Conservation (phyloP, 768 basidiomycete species). For the Termitomyces sp. region DNA sequence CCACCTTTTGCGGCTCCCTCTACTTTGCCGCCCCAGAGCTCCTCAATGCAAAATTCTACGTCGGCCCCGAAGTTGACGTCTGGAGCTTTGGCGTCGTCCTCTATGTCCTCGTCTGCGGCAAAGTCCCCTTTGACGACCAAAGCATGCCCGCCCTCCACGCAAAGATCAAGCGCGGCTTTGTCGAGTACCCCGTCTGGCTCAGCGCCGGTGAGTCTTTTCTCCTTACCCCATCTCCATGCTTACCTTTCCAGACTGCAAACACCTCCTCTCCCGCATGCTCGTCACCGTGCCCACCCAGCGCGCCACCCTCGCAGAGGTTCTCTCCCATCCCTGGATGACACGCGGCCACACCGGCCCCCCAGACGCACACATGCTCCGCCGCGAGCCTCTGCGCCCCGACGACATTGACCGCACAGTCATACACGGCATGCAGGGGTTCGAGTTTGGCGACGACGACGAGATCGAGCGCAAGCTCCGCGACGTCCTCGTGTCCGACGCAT, state of each 20-base stretch:
- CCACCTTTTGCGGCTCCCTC: constrained; percentile 95
- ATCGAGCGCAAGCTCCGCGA: constrained; percentile 69
- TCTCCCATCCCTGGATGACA: constrained; percentile 87
- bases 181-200: constrained; percentile 97
- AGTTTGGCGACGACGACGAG: constrained; percentile 87
- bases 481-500: constrained; percentile 74
- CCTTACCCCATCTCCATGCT: constrained; percentile 3
- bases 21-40: constrained; percentile 99
- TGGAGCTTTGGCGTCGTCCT: constrained; percentile 99
- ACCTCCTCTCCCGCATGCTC: constrained; percentile 89
- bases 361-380: constrained; percentile 78
- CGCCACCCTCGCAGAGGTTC: constrained; percentile 79
- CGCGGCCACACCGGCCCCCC: constrained; percentile 81
- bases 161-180: constrained; percentile 95
- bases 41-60: constrained; percentile 94
- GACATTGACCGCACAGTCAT: constrained; percentile 87
- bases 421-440: constrained; percentile 91
- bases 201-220: constrained; percentile 63
- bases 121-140: constrained; percentile 98
- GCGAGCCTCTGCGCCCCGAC: constrained; percentile 83
- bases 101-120: constrained; percentile 96
- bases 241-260: constrained; percentile 75
- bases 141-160: constrained; percentile 99
- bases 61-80: constrained; percentile 96
- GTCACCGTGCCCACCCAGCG: constrained; percentile 88